Evolutionary conservation across 208 protist genomes (phyloP).

Genomic region (Naegleria fowleri): DNA sequence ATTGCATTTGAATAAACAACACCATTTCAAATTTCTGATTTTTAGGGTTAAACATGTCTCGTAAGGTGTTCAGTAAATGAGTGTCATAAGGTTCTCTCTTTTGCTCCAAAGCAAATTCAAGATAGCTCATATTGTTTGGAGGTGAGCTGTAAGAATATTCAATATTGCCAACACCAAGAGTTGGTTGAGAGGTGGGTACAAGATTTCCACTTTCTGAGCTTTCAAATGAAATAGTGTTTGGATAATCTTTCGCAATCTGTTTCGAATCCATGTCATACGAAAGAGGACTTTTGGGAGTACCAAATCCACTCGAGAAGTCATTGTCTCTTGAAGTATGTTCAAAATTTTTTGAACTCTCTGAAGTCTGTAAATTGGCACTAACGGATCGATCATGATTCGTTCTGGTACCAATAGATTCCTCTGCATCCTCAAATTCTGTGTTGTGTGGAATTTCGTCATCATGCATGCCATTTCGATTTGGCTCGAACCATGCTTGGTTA

Average conservation of each 20-base stretch:
- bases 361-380: neutral
- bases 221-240: neutral
- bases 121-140: neutral
- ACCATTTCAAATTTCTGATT: constrained; percentile 28
- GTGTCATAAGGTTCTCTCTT: neutral
- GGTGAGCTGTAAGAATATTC: neutral
- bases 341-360: neutral
- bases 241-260: neutral
- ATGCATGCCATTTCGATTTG: neutral
- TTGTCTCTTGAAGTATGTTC: neutral
- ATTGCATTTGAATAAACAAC: constrained; percentile 33
- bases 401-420: neutral
- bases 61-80: neutral
- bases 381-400: neutral
- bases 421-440: neutral
- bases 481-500: constrained; percentile 31
- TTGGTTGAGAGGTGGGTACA: neutral
- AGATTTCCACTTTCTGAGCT: neutral
- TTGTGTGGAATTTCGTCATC: neutral
- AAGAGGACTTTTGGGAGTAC: neutral
- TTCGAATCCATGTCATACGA: neutral
- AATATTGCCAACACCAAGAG: neutral
- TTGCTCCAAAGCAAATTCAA: neutral
- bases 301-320: neutral
- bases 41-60: constrained; percentile 15